Evolutionary conservation across 306 rosid species (phyloP).

Genomic region (Ammopiptanthus mongolicus): DNA sequence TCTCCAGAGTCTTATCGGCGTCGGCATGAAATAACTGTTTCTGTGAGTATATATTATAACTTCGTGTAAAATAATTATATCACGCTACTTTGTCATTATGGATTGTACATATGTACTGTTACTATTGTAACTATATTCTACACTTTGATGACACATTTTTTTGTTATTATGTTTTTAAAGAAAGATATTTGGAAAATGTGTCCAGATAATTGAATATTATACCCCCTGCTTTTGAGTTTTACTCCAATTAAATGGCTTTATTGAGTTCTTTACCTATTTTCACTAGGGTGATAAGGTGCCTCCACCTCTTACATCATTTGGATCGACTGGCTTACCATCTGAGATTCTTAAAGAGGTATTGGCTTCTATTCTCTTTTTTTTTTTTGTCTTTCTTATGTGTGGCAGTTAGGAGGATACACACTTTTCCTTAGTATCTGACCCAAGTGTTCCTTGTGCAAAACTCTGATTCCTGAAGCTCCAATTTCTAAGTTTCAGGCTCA

Average conservation of each 20-base stretch:
- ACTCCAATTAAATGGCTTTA: constrained; percentile 1
- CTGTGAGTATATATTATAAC: constrained; percentile 47
- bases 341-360: constrained; percentile 98
- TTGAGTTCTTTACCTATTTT: background rate
- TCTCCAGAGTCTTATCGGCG: constrained; percentile 74
- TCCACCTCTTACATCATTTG: constrained; percentile 69
- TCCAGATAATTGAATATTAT: background rate
- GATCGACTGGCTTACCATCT: constrained; percentile 71
- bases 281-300: constrained; percentile 87
- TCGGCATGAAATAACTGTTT: constrained; percentile 77
- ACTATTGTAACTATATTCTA: constrained; percentile 31
- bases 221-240: background rate
- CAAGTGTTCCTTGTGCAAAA: constrained; percentile 48
- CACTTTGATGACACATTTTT: background rate
- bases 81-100: background rate
- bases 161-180: background rate
- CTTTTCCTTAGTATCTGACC: constrained; percentile 36
- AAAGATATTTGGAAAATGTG: background rate
- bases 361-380: constrained; percentile 3
- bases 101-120: background rate
- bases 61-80: background rate
- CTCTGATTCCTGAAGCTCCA: constrained; percentile 78
- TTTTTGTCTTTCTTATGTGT: constrained; percentile 17
- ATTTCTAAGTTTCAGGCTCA: constrained; percentile 69
- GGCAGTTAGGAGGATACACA: constrained; percentile 36